A percentile compares a stretch with the other conserved stretches of the same genome.
These are phyloP conservation scores for Aspergillus cavernicola DNA, from an alignment of 495 filamentous ascomycete genomes.

Conservation along the genomic window DNA sequence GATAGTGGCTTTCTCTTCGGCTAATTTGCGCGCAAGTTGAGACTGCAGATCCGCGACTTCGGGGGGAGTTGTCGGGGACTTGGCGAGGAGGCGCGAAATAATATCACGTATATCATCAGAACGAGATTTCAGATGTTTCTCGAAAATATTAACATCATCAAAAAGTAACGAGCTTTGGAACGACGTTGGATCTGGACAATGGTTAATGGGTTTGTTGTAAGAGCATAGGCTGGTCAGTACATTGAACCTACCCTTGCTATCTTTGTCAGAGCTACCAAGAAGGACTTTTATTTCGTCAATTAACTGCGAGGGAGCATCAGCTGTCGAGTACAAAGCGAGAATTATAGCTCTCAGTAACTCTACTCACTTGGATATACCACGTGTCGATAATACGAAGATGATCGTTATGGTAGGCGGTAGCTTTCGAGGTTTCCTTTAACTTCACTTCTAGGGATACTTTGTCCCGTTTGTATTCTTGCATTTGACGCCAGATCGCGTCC, in stretches of 20 bases:
- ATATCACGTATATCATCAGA: constrained; percentile 60
- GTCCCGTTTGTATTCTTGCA: constrained; percentile 95
- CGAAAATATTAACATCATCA: constrained; percentile 56
- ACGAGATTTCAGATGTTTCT: constrained; percentile 64
- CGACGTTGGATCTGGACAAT: constrained; percentile 16
- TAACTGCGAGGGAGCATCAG: constrained; percentile 51
- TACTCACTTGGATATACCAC: constrained; percentile 85
- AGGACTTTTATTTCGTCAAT: constrained; percentile 81
- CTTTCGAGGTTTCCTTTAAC: constrained; percentile 71
- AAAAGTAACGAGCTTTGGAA: constrained; percentile 36
- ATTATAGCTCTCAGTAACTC: background rate
- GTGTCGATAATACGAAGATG: constrained; percentile 84
- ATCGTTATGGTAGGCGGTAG: constrained; percentile 77
- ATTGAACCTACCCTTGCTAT: constrained; percentile 50
- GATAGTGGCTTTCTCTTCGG: constrained; percentile 74
- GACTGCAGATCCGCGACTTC: constrained; percentile 69
- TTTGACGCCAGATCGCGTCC: constrained; percentile 94
- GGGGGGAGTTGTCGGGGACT: constrained; percentile 42
- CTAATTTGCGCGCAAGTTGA: constrained; percentile 68
- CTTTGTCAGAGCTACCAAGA: constrained; percentile 49
- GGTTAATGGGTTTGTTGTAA: constrained; percentile 15
- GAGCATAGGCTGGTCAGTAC: background rate
- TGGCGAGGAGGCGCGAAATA: constrained; percentile 53
- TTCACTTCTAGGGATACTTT: constrained; percentile 71
- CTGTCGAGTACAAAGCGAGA: constrained; percentile 10